These are phyloP conservation scores for Aphanomyces cochlioides DNA, from an alignment of 352 stramenopile genomes.

Conservation along the genomic window DNA sequence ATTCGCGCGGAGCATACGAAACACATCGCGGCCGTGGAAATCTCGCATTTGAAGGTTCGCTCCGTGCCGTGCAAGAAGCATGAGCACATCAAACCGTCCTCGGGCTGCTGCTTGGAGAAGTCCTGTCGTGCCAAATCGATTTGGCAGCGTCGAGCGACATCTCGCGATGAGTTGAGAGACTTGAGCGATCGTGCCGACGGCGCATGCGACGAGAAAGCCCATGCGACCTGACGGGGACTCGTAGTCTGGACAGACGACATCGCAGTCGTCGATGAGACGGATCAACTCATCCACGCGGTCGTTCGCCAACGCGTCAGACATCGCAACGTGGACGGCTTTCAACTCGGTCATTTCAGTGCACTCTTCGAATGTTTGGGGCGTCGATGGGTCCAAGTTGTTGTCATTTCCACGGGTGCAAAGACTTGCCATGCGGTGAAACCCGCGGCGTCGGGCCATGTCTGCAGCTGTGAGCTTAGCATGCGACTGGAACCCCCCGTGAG, in stretches of 20 bases:
- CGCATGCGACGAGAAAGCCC: slow-evolving; percentile 4
- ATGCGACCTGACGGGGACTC: slow-evolving; percentile 3
- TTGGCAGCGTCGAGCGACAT: slow-evolving; percentile 14
- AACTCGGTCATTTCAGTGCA: not conserved
- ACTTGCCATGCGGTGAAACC: slow-evolving; percentile 1
- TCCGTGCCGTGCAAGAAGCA: not conserved
- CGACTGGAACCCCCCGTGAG: not conserved
- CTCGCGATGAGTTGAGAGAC: not conserved
- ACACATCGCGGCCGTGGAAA: slow-evolving; percentile 3
- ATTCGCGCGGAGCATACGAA: not conserved
- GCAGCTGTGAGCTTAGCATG: not conserved
- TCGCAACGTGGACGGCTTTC: not conserved
- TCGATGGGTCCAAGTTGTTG: slow-evolving; percentile 8
- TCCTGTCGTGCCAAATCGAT: slow-evolving; percentile 7
- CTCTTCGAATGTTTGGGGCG: slow-evolving; percentile 17
- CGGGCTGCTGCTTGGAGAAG: not conserved
- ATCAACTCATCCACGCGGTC: not conserved
- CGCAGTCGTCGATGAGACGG: not conserved
- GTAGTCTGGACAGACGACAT: not conserved
- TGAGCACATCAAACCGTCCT: not conserved
- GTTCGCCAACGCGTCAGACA: not conserved
- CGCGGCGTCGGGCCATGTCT: not conserved
- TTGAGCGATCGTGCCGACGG: not conserved
- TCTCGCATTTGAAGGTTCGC: slow-evolving; percentile 7
- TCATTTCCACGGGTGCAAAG: slow-evolving; percentile 2